These are phyloP conservation scores for Bryum argenteum DNA, from an alignment of 225 moss, liverwort and hornwort species.

Conservation along the genomic window DNA sequence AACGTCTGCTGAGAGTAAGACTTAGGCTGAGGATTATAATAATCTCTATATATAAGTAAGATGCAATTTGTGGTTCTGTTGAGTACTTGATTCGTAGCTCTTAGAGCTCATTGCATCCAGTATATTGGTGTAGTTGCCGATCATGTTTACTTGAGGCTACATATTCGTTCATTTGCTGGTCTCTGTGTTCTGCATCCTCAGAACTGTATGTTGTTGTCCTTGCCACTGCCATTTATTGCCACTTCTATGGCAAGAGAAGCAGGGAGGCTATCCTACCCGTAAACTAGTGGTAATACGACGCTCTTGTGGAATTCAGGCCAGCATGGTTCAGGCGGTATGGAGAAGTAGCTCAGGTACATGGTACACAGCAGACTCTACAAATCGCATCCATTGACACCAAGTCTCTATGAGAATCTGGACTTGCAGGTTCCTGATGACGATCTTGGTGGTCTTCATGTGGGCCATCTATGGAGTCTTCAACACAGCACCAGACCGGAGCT, in stretches of 20 bases:
- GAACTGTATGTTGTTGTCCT: conserved; percentile 16
- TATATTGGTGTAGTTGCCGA: not conserved
- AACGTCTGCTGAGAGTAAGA: conserved; percentile 42
- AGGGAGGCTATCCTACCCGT: conserved; percentile 40
- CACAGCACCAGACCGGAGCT: conserved; percentile 28
- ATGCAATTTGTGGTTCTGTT: not conserved
- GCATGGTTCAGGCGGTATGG: conserved; percentile 25
- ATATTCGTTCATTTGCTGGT: conserved; percentile 9
- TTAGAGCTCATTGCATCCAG: conserved; percentile 9
- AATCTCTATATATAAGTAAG: conserved; percentile 68
- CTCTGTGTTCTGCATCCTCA: not conserved
- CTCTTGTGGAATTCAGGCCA: conserved; percentile 64
- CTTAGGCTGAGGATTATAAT: conserved; percentile 63
- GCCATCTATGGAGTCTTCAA: conserved; percentile 36
- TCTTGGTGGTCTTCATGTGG: conserved; percentile 55
- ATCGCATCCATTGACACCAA: conserved; percentile 33
- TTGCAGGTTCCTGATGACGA: conserved; percentile 52
- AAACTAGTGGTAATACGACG: conserved; percentile 33
- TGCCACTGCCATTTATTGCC: conserved; percentile 42
- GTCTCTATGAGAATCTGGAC: conserved; percentile 37
- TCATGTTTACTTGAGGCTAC: conserved; percentile 17
- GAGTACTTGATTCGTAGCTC: conserved; percentile 15
- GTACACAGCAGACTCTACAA: conserved; percentile 42
- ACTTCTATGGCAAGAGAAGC: conserved; percentile 57
- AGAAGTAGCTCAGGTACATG: conserved; percentile 43